Evolutionary conservation across 129 eudicot genomes (phyloP), one percentile per base, ranked within the genome.

Genomic region (Logfia minima): DNA sequence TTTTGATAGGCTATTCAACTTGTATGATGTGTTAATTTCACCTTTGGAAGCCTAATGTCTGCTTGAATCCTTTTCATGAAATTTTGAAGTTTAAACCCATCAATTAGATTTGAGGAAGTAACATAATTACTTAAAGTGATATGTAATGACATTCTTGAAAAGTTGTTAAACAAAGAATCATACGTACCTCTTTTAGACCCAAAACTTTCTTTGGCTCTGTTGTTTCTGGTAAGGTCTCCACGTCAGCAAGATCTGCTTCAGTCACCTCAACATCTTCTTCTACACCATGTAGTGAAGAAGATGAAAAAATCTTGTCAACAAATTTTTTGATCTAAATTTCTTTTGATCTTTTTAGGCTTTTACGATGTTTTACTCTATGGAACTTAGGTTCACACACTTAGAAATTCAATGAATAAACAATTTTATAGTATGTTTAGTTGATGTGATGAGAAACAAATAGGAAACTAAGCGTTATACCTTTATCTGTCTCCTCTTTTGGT

Each of bases 241-340:
- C 41, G 6, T 75, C 48, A 32, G 34, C 75, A 16, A 60, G 61
- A 41, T 81, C 71, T 75, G 34, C 71, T 67, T 26, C 24, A 10
- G 69, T 58, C 66, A 41, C 84, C 71, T 68, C 26, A 9, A 55
- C 39, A 39, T 79, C 79, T 18, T 75, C 83, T 73, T 80, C 80
- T 80, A 72, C 69, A 73, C 56, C 68, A 72, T 37, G 67, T 29
- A 66, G 26, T 0, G 3, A 26, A 41, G 69, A 41, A 24, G 72
- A 59, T 43, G 18, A 58, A 69, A 48, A 77, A 17, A 22, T 61
- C 24, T 18, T 10, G 28, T 37, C 17, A 34, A 52, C 22, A 66
- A 0, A 32, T 6, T 6, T 16, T 21, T 22, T 2, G 17, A 4
- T 74, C 29, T 55, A 8, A 8, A 35, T 53, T 28, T 73, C 51